Percentiles rank a stretch among this genome's conserved stretches.
phyloP scores from a whole-genome alignment of 495 filamentous ascomycete species.

The Usnea hakonensis region DNA sequence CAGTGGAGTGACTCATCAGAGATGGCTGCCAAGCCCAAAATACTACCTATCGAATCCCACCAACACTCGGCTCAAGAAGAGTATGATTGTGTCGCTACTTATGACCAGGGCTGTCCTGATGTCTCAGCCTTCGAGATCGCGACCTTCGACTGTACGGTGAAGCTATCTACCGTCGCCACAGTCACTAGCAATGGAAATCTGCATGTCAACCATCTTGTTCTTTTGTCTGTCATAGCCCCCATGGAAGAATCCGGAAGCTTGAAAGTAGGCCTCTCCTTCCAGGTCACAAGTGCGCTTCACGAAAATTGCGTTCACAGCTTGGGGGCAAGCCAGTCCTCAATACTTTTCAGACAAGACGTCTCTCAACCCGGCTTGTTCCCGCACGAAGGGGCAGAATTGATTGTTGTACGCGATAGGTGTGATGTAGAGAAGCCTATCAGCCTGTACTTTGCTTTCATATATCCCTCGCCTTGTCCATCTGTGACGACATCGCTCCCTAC shows the following conservation, averaged over 20 bases:
- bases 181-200: neutral
- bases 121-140: neutral
- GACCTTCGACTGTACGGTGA: slow-evolving; percentile 9
- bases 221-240: slow-evolving; percentile 4
- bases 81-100: too few species aligned
- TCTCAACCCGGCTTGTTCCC: neutral
- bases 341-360: slow-evolving; percentile 5
- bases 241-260: neutral
- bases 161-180: slow-evolving; percentile 1
- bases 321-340: slow-evolving; percentile 4
- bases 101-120: neutral
- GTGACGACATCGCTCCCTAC: slow-evolving; percentile 4
- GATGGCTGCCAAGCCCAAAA: neutral
- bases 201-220: slow-evolving; percentile 12
- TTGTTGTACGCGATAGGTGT: slow-evolving; percentile 13
- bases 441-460: slow-evolving; percentile 7
- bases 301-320: neutral
- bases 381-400: slow-evolving; percentile 5
- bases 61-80: neutral
- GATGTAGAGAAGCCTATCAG: slow-evolving; percentile 8
- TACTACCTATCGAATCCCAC: neutral
- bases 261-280: slow-evolving; percentile 10
- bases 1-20: neutral
- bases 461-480: neutral
- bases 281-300: slow-evolving; percentile 8